Evolutionary conservation across 768 basidiomycete species (phyloP).

Genomic region (Lactifluus volemus): DNA sequence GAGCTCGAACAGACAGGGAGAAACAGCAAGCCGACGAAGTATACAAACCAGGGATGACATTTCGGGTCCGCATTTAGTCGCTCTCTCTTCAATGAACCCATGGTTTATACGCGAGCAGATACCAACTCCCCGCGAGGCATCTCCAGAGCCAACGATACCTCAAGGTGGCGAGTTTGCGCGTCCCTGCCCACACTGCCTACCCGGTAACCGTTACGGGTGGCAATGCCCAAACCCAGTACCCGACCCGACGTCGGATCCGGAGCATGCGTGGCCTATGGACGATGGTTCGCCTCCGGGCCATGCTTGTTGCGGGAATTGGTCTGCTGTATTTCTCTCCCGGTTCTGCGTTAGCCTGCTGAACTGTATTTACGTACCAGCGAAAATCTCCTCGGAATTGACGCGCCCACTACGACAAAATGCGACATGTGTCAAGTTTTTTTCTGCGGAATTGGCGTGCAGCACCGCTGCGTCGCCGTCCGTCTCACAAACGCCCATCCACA

Average conservation of each 20-base stretch:
- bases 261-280: constrained; percentile 69
- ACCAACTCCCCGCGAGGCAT: constrained; percentile 64
- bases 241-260: constrained; percentile 59
- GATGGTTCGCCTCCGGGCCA: constrained; percentile 77
- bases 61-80: constrained; percentile 44
- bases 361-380: constrained; percentile 38
- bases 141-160: constrained; percentile 67
- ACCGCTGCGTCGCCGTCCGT: constrained; percentile 56
- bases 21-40: constrained; percentile 76
- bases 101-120: constrained; percentile 37
- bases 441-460: constrained; percentile 72
- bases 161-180: constrained; percentile 55
- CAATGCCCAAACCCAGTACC: constrained; percentile 71
- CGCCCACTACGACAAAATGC: constrained; percentile 74
- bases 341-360: neutral
- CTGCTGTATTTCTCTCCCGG: constrained; percentile 12
- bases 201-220: constrained; percentile 70
- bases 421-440: constrained; percentile 78
- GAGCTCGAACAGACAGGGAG: constrained; percentile 59
- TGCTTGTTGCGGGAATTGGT: constrained; percentile 77
- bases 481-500: constrained; percentile 58
- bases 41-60: constrained; percentile 50
- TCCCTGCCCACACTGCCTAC: constrained; percentile 71
- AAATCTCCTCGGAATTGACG: constrained; percentile 59
- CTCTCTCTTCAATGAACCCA: neutral